A percentile compares a stretch with the other conserved stretches of the same genome.
phyloP scores from a whole-genome alignment of 768 basidiomycete species.

The Gautieria morchelliformis region DNA sequence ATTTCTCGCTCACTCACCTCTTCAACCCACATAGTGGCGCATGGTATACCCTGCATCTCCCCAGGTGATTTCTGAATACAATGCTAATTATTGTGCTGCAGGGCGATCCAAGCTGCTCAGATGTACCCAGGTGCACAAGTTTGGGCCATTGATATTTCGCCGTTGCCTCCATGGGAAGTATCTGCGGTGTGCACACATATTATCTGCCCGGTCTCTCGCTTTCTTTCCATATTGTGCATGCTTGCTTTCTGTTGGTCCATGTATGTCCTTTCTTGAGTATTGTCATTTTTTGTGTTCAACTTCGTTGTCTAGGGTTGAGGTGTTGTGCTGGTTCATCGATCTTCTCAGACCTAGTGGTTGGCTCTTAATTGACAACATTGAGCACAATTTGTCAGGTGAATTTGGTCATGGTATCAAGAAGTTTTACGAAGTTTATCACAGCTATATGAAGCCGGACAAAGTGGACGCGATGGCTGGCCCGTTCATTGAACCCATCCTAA shows the following conservation, averaged over 20 bases:
- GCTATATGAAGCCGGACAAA: too few relatives aligned
- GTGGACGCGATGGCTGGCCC: too few relatives aligned
- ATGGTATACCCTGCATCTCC: too few relatives aligned
- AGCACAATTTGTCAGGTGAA: neutral
- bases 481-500: too few relatives aligned
- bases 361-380: constrained; percentile 17
- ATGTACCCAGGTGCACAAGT: neutral
- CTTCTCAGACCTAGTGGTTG: constrained; percentile 18
- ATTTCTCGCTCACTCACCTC: too few relatives aligned
- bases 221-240: neutral
- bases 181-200: too few relatives aligned
- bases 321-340: constrained; percentile 10
- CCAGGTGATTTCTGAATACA: too few relatives aligned
- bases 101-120: neutral
- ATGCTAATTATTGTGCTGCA: too few relatives aligned
- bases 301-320: constrained; percentile 12
- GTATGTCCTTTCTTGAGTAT: neutral
- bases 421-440: too few relatives aligned
- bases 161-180: neutral
- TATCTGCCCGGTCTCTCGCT: neutral
- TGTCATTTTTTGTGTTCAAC: constrained; percentile 5
- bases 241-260: too few relatives aligned
- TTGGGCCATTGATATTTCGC: neutral
- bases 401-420: too few relatives aligned
- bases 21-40: too few relatives aligned